Conservation (phyloP, 75 land plant genomes). For the Gnetum montanum region DNA sequence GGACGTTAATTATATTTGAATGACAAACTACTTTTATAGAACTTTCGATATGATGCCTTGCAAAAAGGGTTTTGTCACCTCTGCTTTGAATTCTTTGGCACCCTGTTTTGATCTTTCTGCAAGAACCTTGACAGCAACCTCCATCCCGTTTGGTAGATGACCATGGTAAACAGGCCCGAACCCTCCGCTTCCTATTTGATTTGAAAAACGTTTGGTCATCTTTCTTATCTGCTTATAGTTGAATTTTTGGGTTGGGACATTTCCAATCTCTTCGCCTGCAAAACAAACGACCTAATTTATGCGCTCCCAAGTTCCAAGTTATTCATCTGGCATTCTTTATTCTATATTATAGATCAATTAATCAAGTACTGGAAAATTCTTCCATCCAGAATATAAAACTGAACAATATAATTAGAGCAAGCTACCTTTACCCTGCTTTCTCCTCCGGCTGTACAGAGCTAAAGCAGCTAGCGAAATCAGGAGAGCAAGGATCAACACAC, state of each 20-base stretch:
- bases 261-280: background rate
- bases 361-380: background rate
- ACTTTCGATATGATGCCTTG: background rate
- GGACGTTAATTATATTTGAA: background rate
- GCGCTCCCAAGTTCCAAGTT: background rate
- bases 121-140: conserved; percentile 36
- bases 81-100: conserved; percentile 19
- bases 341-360: background rate
- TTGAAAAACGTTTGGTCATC: conserved; percentile 25
- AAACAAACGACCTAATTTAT: no score
- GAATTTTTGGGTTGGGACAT: conserved; percentile 1
- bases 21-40: background rate
- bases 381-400: background rate
- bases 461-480: no score
- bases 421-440: no score
- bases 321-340: background rate
- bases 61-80: conserved; percentile 2
- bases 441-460: no score
- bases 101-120: conserved; percentile 21
- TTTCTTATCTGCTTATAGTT: conserved; percentile 12
- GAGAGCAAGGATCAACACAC: no score
- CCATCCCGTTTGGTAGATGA: conserved; percentile 10
- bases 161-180: conserved; percentile 47
- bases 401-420: background rate
- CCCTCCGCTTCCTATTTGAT: conserved; percentile 33